Conservation (phyloP, 2,329 filamentous ascomycete genomes). For the Fusarium tupiense region DNA sequence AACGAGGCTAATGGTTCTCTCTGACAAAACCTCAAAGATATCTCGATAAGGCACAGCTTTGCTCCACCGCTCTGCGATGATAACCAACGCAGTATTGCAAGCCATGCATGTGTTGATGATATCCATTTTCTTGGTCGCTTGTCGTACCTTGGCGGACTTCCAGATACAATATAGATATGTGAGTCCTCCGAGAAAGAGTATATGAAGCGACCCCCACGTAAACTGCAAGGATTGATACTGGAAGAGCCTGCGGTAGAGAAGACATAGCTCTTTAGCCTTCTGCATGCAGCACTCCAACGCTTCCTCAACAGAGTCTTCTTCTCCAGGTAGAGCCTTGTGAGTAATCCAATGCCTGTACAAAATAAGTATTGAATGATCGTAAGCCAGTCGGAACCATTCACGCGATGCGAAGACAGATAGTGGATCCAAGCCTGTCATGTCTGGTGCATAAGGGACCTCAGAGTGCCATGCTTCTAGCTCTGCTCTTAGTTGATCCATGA, state of each 20-base stretch:
- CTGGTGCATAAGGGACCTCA: constrained; percentile 28
- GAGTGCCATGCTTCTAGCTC: constrained; percentile 44
- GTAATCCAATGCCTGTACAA: constrained; percentile 48
- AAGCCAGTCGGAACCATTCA: constrained; percentile 52
- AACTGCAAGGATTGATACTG: constrained; percentile 36
- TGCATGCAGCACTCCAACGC: constrained; percentile 19
- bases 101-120: constrained; percentile 49
- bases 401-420: constrained; percentile 49
- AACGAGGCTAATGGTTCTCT: constrained; percentile 43
- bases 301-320: constrained; percentile 25
- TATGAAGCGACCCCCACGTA: constrained; percentile 50
- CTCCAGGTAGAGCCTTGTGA: constrained; percentile 10
- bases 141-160: constrained; percentile 27
- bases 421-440: constrained; percentile 12
- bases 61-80: constrained; percentile 50
- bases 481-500: constrained; percentile 31
- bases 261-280: constrained; percentile 45
- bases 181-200: constrained; percentile 48
- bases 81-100: constrained; percentile 48
- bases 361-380: constrained; percentile 51
- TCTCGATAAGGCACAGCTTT: constrained; percentile 47
- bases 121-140: constrained; percentile 21
- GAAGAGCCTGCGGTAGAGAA: constrained; percentile 48
- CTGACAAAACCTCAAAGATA: constrained; percentile 46
- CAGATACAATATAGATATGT: constrained; percentile 49